Base-by-base conservation (phyloP, 129 eudicot species). In the Escallonia herrerae region DNA sequence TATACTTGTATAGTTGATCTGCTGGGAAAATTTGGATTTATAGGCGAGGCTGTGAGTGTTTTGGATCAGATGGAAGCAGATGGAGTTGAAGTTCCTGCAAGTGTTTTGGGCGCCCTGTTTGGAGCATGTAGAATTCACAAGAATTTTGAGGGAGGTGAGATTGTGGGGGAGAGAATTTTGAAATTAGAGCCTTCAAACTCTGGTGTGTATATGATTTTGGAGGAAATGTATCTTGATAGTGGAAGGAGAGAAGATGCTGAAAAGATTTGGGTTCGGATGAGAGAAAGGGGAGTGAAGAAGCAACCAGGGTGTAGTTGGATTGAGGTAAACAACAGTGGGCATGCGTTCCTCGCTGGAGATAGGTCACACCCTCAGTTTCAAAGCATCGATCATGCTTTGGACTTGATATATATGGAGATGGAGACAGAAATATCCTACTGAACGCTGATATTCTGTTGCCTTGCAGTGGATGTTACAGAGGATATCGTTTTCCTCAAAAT, bases 281-380 rank as follows among this genome's bases (percentile, higher is more conserved):
- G 67, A 68, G 72, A 78, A 22, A 68, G 56, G 15, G 83, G 83
- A 37, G 79, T 78, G 64, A 78, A 78, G 47, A 78, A 78, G 72
- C 79, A 78, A 64, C 83, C 83, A 37, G 83, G 79, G 7, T 78
- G 79, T 69, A 78, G 79, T 73, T 78, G 83, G 83, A 68, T 78
- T 9, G 83, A 78, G 63, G 72, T 63, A 14, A 73, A 70, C 50
- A 53, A 40, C 59, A 71, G 58, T 44, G 74, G 79, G 38, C 67
- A 68, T 49, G 74, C 72, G 37, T 78, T 78, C 63, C 71, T 78
- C 52, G n/a, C n/a, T n/a, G n/a, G n/a, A n/a, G n/a, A n/a, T 51
- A 58, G 42, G 57, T 50, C 83, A 2, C 83, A 78, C 56, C 79
- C 83, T 10, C 60, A 59, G 68, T 78, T 78, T 58, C 41, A 14